phyloP scores from a whole-genome alignment of 2,329 filamentous ascomycete species.

The Akanthomyces dipterigenus region DNA sequence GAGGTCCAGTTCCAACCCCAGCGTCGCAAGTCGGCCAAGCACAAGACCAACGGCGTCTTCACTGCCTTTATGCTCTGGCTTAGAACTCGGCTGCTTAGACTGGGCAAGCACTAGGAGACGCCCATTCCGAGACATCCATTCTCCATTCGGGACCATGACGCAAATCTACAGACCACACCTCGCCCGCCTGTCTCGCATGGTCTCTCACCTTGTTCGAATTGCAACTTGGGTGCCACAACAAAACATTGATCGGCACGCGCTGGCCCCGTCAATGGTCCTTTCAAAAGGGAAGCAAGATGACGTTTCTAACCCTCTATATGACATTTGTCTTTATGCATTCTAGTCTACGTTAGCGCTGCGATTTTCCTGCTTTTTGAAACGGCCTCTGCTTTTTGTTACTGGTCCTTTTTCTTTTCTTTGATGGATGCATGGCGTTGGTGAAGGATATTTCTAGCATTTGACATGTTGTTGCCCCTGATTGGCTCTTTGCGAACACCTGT shows the following conservation, averaged over 20 bases:
- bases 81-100: constrained; percentile 42
- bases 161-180: neutral
- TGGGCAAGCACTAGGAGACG: constrained; percentile 30
- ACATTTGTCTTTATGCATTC: neutral
- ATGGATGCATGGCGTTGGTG: constrained; percentile 3
- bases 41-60: constrained; percentile 56
- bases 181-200: neutral
- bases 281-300: neutral
- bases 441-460: constrained; percentile 4
- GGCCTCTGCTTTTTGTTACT: neutral
- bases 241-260: neutral
- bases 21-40: constrained; percentile 45
- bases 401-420: neutral
- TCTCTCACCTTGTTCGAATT: neutral
- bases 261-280: neutral
- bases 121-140: constrained; percentile 1
- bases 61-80: constrained; percentile 59
- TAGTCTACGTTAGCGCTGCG: constrained; percentile 8
- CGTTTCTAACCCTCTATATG: neutral
- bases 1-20: constrained; percentile 38
- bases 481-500: neutral
- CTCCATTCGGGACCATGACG: neutral
- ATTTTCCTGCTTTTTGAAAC: neutral
- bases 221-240: neutral
- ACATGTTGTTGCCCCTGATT: neutral